Evolutionary conservation across 345 rosid species (phyloP), one percentile per base, ranked within the genome.

Genomic region (Jatropha curcas): DNA sequence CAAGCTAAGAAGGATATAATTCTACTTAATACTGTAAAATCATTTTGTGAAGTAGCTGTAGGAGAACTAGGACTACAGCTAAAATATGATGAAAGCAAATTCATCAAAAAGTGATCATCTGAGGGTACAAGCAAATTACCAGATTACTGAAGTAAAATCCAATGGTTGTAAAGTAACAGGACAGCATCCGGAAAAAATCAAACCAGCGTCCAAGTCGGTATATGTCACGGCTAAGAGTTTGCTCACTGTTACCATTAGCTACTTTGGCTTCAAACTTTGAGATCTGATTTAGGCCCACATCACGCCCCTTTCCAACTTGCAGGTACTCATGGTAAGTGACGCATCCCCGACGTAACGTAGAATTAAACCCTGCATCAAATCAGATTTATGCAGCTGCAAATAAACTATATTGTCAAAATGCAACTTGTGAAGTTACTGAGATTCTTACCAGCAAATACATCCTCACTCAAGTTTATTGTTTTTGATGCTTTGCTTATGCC

Each of bases 231-330:
- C 97, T 88, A 65, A 94, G 48, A 48, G 97, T 90, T 82, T 94
- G 98, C 73, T 94, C 98, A 41, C 98, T 94, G 82, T 92, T 94
- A 64, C 98, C 97, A 77, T 94, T 94, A 39, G 97, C 94, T 55
- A 94, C 94, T 82, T 94, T 94, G 79, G 98, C 98, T 81, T 94
- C 98, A 79, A 92, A 94, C 83, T 87, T 94, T 0, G 98, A 94
- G 79, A 94, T 94, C 77, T 94, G 98, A 82, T 86, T 94, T 56
- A 94, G 86, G 77, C 98, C 98, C 58, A 92, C 98, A 59, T 94
- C 98, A 71, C 98, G 98, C 68, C 98, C 98, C 84, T 94, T 94
- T 48, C 98, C 98, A 67, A 94, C 95, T 87, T 94, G 97, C 65
- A 94, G 77, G 74, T 94, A 94, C 84, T 94, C 98, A 16, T 88